Evolutionary conservation across 164 flowering plant species (phyloP), one percentile per base, ranked within the genome.

Genomic region (Kalanchoe fedtschenkoi): DNA sequence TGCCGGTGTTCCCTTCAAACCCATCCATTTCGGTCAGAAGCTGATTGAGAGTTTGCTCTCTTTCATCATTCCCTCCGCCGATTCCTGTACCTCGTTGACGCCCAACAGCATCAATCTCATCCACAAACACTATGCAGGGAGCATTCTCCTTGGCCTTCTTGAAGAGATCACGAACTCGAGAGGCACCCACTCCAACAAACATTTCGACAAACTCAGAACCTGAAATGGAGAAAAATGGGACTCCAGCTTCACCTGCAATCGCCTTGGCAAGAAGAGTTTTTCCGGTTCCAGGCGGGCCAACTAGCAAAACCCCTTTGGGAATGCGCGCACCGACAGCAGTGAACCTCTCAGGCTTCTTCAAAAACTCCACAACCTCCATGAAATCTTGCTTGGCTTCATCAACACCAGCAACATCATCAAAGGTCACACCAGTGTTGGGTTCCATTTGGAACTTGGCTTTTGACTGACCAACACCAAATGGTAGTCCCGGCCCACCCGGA

Each of bases 31-130:
- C 96, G 16, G 96, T 89, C 83, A 87, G 68, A 65, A 89, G 91
- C 72, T 89, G 96, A 71, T 89, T 86, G 34, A 88, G 87, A 22
- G 96, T 88, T 61, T 86, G 96, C 61, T 88, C 96, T 68, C 96
- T 83, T 70, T 89, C 96, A 75, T 89, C 96, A 68, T 89, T 89
- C 29, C 96, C 96, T 67, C 96, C 96, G 58, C 96, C 96, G 65
- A 89, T 84, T 32, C 96, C 92, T 32, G 92, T 76, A 34, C 92
- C 92, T 76, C 96, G 84, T 70, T 81, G 86, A 62, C 96, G 74
- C 58, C 96, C 96, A 77, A 89, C 96, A 65, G 96, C 96, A 82
- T 86, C 96, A 68, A 89, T 89, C 78, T 89, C 96, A 83, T 89
- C 96, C 67, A 86, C 91, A 74, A 89, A 89, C 0, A 89, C 96